A percentile compares a stretch with the other conserved stretches of the same genome.
Evolutionary conservation across 495 filamentous ascomycete species (phyloP).

Genomic region (Daldinia grandis): DNA sequence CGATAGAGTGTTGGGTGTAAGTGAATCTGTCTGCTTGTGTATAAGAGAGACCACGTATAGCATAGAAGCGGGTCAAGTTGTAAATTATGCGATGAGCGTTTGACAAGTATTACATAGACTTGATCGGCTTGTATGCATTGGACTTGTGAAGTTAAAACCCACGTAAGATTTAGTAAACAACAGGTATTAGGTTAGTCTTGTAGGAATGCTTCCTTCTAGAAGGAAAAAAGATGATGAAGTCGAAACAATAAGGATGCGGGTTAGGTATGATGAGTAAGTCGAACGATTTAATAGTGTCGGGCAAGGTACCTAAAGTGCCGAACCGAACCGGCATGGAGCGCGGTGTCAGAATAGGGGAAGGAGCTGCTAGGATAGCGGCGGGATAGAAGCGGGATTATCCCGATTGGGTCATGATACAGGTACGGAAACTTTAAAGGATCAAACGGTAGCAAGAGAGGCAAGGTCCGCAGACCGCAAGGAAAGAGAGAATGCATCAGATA

Average conservation of each 20-base stretch:
- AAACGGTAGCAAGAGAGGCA: constrained; percentile 18
- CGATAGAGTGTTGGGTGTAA: neutral
- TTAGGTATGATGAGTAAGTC: constrained; percentile 14
- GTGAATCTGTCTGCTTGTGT: neutral
- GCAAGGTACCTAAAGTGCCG: neutral
- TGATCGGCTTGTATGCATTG: neutral
- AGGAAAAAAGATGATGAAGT: constrained; percentile 1
- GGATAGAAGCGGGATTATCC: constrained; percentile 18
- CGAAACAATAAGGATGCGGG: constrained; percentile 2
- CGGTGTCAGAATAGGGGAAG: constrained; percentile 22
- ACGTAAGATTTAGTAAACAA: neutral
- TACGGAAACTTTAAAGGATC: constrained; percentile 27
- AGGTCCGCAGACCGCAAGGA: neutral
- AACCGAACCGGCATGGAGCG: neutral
- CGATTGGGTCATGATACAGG: constrained; percentile 31
- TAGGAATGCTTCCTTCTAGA: neutral
- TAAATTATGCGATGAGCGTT: too few species aligned
- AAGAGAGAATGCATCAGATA: constrained; percentile 25
- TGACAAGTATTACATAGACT: neutral
- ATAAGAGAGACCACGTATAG: neutral
- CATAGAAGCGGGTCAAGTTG: too few species aligned
- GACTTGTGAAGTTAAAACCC: neutral
- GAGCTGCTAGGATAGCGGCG: constrained; percentile 13
- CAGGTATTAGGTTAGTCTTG: neutral
- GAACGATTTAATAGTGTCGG: constrained; percentile 10